Conservation (phyloP, 169 alveolate species). For the Babesia ovis region DNA sequence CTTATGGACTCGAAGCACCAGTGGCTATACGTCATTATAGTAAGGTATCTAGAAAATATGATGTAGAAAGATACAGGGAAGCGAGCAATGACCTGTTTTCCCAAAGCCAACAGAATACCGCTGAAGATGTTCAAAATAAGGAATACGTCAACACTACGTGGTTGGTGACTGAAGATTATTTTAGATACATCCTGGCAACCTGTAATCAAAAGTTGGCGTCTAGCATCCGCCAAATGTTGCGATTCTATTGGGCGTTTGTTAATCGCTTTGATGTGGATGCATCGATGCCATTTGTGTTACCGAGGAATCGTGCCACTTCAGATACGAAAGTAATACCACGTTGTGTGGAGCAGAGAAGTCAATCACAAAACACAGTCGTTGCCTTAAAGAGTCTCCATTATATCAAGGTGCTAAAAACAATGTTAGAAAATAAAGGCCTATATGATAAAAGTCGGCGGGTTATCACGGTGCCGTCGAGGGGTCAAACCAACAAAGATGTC, state of each 20-base stretch:
- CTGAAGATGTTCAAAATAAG: background rate
- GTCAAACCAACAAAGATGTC: no score
- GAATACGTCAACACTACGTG: slow-evolving; percentile 12
- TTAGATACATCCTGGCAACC: slow-evolving; percentile 23
- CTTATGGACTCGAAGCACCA: slow-evolving; percentile 48
- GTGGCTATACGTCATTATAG: slow-evolving; percentile 32
- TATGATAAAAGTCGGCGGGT: slow-evolving; percentile 47
- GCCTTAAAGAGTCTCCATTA: background rate
- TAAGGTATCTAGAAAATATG: background rate
- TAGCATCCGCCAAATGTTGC: slow-evolving; percentile 38
- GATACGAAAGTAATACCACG: background rate
- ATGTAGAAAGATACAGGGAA: background rate
- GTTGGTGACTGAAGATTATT: slow-evolving; percentile 30
- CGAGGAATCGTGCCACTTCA: background rate
- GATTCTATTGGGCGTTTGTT: slow-evolving; percentile 46
- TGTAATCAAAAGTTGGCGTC: slow-evolving; percentile 53
- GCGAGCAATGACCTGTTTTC: background rate
- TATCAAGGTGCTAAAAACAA: slow-evolving; percentile 25
- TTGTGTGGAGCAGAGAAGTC: background rate
- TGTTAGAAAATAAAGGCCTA: slow-evolving; percentile 2
- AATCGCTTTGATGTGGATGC: slow-evolving; percentile 1
- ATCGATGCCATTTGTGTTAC: background rate
- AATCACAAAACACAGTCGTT: background rate
- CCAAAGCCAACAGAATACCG: background rate
- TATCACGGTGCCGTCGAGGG: background rate